Percentiles rank a stretch among this genome's conserved stretches.
Evolutionary conservation across 768 basidiomycete genomes (phyloP).

Genomic region (Neoboletus brunneissimus): DNA sequence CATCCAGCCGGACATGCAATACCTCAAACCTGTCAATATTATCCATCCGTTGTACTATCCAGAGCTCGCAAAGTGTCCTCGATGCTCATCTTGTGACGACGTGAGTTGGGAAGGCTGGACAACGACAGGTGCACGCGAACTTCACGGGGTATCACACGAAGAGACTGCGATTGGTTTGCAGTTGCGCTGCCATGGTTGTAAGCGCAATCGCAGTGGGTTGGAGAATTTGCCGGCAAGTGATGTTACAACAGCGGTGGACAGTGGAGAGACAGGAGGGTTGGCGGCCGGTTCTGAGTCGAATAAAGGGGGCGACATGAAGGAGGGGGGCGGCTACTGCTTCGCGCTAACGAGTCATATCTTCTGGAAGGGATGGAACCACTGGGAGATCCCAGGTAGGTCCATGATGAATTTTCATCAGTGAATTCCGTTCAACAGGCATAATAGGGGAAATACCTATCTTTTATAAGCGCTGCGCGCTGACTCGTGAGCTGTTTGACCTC

Average conservation of each 20-base stretch:
- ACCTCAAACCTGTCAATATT: constrained; percentile 7
- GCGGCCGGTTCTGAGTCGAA: background rate
- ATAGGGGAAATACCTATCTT: background rate
- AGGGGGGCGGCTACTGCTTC: background rate
- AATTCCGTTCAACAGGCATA: background rate
- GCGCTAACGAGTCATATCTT: background rate
- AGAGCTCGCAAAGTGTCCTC: background rate
- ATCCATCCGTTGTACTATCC: constrained; percentile 11
- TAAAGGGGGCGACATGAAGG: background rate
- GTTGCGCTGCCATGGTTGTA: background rate
- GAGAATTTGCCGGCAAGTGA: background rate
- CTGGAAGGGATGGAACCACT: background rate
- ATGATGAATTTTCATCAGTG: background rate
- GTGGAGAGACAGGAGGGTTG: background rate
- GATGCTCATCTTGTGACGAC: background rate
- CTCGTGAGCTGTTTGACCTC: background rate
- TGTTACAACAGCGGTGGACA: background rate
- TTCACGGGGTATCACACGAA: background rate
- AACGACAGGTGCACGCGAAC: background rate
- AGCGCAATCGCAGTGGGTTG: background rate
- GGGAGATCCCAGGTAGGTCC: background rate
- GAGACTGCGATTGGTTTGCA: background rate
- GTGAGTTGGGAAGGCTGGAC: constrained; percentile 6
- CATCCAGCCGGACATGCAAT: background rate
- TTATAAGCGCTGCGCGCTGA: background rate